Base-by-base conservation (phyloP, 2,329 filamentous ascomycete species). In the Arthrobotrys iridis region DNA sequence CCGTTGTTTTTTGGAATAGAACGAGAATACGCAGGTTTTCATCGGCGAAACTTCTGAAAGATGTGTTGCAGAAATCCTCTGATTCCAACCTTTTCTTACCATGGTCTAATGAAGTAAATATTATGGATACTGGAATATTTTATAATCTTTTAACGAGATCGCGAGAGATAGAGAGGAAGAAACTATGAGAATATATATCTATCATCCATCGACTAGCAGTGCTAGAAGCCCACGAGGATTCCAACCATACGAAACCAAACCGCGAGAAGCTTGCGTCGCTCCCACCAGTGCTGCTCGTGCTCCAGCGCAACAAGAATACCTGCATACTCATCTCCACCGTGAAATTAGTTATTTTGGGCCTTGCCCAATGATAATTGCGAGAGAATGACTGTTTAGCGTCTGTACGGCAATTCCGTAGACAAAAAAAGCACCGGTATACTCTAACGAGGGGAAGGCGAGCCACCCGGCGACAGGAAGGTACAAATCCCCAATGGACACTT, bases 321-420 rank as follows among this genome's bases (percentile, higher is more conserved):
- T 55, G 50, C 50, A 55, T 55, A 55, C 18, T 37, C 50, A 55
- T 55, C 50, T 55, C 50, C 50, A 55, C 50, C 24, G 50, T n/a
- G 13, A 10, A 55, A n/a, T n/a, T 55, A 35, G 48, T 55, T 35
- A 35, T 37, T 55, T 55, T 22, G 26, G 18, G 33, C 15, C 8
- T n/a, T 35, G 28, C 24, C 50, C 50, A 55, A 55, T 55, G 18
- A 30, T 24, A 55, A 37, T 8, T 35, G 50, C 50, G 24, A 10
- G 24, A n/a, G n/a, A 55, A 55, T 55, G 50, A 55, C 50, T 55
- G 50, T 55, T 55, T 55, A 37, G 30, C 28, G 20, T 37, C 8
- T 55, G 28, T 24, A 55, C 50, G 28, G 50, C 18, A 30, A 55
- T 35, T 24, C 50, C 50, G 30, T 37, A 24, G 30, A 18, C 6